Conservation (phyloP, 805 yeast species). For the Wickerhamiella bombiphila region DNA sequence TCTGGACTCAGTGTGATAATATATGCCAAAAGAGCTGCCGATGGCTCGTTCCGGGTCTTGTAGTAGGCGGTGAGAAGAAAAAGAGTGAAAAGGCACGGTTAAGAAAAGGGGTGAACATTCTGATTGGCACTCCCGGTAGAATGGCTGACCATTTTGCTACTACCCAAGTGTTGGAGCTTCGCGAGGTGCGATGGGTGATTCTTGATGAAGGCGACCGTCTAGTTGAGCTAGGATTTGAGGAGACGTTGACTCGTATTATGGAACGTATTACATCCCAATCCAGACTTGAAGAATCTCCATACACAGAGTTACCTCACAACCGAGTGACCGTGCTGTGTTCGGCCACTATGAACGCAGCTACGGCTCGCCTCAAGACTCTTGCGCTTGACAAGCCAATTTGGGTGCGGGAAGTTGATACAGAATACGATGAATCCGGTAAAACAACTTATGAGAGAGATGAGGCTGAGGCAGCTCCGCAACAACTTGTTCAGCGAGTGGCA, state of each 20-base stretch:
- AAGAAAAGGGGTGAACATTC: conserved; percentile 86
- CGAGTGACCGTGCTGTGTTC: conserved; percentile 79
- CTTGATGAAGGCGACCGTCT: conserved; percentile 94
- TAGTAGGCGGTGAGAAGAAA: conserved; percentile 97
- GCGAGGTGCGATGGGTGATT: conserved; percentile 71
- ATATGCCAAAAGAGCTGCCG: conserved; percentile 57
- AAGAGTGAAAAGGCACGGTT: conserved; percentile 91
- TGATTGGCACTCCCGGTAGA: conserved; percentile 98
- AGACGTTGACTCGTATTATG: conserved; percentile 68
- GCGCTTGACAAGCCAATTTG: conserved; percentile 61
- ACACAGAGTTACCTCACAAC: conserved; percentile 39
- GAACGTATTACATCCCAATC: conserved; percentile 36
- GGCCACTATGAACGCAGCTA: conserved; percentile 79
- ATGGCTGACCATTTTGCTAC: conserved; percentile 87
- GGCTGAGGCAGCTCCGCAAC: conserved; percentile 67
- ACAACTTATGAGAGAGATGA: no score
- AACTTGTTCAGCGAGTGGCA: conserved; percentile 62
- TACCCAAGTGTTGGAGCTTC: conserved; percentile 58
- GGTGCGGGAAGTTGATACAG: conserved; percentile 32
- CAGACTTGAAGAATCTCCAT: conserved; percentile 20
- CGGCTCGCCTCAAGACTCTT: conserved; percentile 64
- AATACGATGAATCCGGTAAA: conserved; percentile 6
- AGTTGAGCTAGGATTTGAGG: conserved; percentile 94
- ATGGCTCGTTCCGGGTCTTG: conserved; percentile 85
- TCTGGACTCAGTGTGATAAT: conserved; percentile 63